phyloP scores from a whole-genome alignment of 768 basidiomycete species.

The Tephrocybe sp. region DNA sequence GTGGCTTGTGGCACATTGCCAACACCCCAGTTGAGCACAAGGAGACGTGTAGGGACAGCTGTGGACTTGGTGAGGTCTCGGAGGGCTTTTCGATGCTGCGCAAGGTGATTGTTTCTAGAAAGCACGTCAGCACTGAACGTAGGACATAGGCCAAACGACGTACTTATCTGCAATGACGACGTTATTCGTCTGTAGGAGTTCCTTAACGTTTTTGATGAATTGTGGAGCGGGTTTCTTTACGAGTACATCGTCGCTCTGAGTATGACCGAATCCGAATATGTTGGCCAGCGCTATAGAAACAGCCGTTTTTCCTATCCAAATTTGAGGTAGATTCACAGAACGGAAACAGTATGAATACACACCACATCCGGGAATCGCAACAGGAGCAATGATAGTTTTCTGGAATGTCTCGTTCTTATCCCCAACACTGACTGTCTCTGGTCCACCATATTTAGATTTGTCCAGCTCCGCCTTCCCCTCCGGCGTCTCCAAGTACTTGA shows the following conservation, averaged over 20 bases:
- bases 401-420: conserved; percentile 35
- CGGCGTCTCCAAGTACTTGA: conserved; percentile 60
- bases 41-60: conserved; percentile 61
- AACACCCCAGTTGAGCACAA: conserved; percentile 79
- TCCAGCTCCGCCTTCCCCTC: conserved; percentile 39
- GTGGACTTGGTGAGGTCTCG: conserved; percentile 48
- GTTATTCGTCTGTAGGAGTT: conserved; percentile 58
- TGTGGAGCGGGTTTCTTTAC: conserved; percentile 68
- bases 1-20: conserved; percentile 55
- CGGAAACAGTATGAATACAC: conserved; percentile 27
- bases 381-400: conserved; percentile 84
- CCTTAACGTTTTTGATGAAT: conserved; percentile 73
- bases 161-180: conserved; percentile 95
- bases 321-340: conserved; percentile 15
- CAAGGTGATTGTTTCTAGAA: conserved; percentile 82
- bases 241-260: conserved; percentile 88
- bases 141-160: conserved; percentile 29
- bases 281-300: conserved; percentile 75
- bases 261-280: conserved; percentile 87
- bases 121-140: neutral
- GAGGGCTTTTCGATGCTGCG: conserved; percentile 74
- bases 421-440: conserved; percentile 29
- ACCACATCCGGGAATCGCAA: conserved; percentile 95
- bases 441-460: conserved; percentile 28
- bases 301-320: conserved; percentile 78